Evolutionary conservation across 192 early-diverging fungal genomes (phyloP).

Genomic region (Neocallimastix lanati): DNA sequence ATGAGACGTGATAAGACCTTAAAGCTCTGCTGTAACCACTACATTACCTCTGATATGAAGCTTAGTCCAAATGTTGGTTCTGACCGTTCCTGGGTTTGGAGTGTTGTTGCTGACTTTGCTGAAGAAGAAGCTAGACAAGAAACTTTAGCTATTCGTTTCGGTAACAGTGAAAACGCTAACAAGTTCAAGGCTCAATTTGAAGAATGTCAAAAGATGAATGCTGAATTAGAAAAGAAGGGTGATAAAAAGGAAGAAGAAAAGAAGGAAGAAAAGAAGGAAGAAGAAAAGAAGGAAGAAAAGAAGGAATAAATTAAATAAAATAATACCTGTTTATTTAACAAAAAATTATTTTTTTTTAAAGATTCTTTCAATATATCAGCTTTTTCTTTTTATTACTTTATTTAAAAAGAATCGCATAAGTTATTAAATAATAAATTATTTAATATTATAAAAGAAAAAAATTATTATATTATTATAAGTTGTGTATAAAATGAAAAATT

Average conservation of each 20-base stretch:
- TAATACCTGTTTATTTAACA: too few relatives aligned
- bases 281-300: slow-evolving; percentile 1
- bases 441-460: too few relatives aligned
- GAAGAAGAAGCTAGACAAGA: slow-evolving; percentile 72
- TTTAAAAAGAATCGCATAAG: too few relatives aligned
- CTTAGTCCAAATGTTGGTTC: slow-evolving; percentile 90
- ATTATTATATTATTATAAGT: too few relatives aligned
- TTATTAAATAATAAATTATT: too few relatives aligned
- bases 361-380: too few relatives aligned
- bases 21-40: slow-evolving; percentile 99
- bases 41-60: slow-evolving; percentile 67
- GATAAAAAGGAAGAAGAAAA: slow-evolving; percentile 13
- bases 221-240: slow-evolving; percentile 13
- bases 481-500: too few relatives aligned
- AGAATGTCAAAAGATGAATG: slow-evolving; percentile 37
- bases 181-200: slow-evolving; percentile 82
- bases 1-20: slow-evolving; percentile 97
- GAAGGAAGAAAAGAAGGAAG: slow-evolving; percentile 1
- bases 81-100: slow-evolving; percentile 99
- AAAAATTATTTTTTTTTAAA: too few relatives aligned
- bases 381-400: too few relatives aligned
- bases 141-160: slow-evolving; percentile 87
- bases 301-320: not conserved
- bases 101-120: slow-evolving; percentile 68
- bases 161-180: slow-evolving; percentile 84